Conservation (phyloP, 345 rosid species). For the Rubroshorea leprosula region DNA sequence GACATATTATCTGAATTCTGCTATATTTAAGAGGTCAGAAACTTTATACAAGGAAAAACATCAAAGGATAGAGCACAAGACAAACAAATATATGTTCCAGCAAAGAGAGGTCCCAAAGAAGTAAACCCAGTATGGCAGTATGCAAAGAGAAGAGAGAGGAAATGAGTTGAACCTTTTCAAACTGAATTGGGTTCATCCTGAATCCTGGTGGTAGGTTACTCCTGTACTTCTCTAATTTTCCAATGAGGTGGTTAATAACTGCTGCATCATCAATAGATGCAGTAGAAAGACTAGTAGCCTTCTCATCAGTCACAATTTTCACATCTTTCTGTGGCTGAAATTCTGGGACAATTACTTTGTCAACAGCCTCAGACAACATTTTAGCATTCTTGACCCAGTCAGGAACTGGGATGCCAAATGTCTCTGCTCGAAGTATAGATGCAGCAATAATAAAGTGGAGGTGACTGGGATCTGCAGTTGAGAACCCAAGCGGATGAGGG, state of each 20-base stretch:
- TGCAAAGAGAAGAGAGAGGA: conserved; percentile 4
- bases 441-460: conserved; percentile 69
- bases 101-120: background rate
- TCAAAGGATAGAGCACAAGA: background rate
- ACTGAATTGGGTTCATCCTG: conserved; percentile 90
- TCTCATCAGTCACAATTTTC: conserved; percentile 86
- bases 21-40: too few relatives aligned
- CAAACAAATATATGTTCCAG: too few relatives aligned
- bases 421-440: conserved; percentile 84
- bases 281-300: conserved; percentile 67
- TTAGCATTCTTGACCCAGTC: conserved; percentile 69
- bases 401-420: conserved; percentile 78
- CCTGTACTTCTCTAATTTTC: conserved; percentile 63
- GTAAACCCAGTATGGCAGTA: background rate
- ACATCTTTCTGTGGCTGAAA: conserved; percentile 83
- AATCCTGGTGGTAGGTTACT: conserved; percentile 46
- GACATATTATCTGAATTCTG: too few relatives aligned
- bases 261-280: conserved; percentile 86
- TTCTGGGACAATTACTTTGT: conserved; percentile 68
- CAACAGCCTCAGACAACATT: conserved; percentile 62
- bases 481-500: conserved; percentile 76
- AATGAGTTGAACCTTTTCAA: conserved; percentile 71
- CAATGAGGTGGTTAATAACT: conserved; percentile 56
- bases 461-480: conserved; percentile 60
- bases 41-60: too few relatives aligned